Base-by-base conservation (phyloP, 2,329 filamentous ascomycete species). In the Zymoseptoria ardabiliae region DNA sequence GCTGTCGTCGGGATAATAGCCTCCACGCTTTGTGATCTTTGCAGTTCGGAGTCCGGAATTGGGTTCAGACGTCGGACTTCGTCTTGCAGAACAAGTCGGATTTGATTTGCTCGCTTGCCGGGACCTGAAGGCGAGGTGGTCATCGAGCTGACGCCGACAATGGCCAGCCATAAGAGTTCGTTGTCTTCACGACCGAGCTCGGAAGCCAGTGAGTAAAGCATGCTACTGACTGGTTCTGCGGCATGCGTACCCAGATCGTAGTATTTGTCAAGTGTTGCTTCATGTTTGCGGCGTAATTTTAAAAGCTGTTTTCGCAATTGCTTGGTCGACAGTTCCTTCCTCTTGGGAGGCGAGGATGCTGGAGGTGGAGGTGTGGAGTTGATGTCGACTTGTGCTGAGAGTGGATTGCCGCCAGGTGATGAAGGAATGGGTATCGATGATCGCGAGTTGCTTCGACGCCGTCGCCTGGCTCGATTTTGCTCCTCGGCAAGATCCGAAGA, bases 161-260 rank as follows among this genome's bases (percentile, higher is more conserved):
- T 96, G 5, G 91, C 86, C 60, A 96, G 82, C 94, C 94, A 99
- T 13, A 99, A 81, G 21, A 97, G 80, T 69, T 99, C 92, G 69
- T 97, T 99, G 73, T 97, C 93, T 79, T 97, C 94, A 56, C 92
- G 88, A 63, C 94, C 94, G 6, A 99, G 84, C 71, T 97, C 94
- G 1, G 92, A 96, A 1, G 93, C 94, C 13, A 99, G 81, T 0
- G 91, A 95, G 74, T 97, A 99, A 70, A 97, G 84, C 77, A 97
- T 87, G 0, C 92, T 96, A 0, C 92, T 94, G 58, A 97, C 90
- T 0, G 94, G 94, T 72, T 99, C 94, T 0, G 93, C 93, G 71
- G 96, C 97, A 1, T 91, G 96, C 2, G 90, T 87, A 49, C 94
- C 94, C 28, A 90, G 82, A 25, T 85, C 83, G 76, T 97, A 97